A percentile compares a stretch with the other conserved stretches of the same genome.
These are phyloP conservation scores for Globisporangium takayamanum DNA, from an alignment of 352 stramenopile species.

Conservation along the genomic window DNA sequence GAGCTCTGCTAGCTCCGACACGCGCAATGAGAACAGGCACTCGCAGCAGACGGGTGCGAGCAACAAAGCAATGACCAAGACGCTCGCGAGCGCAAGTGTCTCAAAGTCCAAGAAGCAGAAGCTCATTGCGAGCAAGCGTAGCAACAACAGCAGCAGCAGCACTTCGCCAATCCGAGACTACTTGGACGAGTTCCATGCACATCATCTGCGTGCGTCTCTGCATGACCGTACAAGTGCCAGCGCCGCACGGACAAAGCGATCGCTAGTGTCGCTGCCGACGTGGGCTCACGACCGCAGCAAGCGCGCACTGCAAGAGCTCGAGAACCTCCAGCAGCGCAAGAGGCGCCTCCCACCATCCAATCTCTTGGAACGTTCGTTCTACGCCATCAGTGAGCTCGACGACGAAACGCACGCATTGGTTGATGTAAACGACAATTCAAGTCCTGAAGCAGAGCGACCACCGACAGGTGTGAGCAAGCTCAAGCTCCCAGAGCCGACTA, in stretches of 20 bases:
- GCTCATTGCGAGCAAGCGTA: neutral
- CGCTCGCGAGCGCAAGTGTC: neutral
- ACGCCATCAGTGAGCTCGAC: neutral
- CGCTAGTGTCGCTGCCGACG: constrained; percentile 29
- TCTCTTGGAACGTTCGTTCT: neutral
- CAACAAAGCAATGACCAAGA: neutral
- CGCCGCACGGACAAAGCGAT: constrained; percentile 13
- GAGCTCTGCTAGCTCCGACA: neutral
- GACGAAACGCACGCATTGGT: neutral
- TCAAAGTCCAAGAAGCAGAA: neutral
- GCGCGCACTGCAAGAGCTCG: constrained; percentile 50
- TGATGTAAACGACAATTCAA: neutral
- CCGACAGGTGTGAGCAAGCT: neutral
- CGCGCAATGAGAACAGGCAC: neutral
- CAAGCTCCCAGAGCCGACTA: constrained; percentile 4
- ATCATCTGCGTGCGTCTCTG: constrained; percentile 5
- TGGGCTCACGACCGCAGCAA: constrained; percentile 71
- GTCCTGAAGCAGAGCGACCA: neutral
- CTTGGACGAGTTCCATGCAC: constrained; percentile 6
- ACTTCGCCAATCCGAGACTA: constrained; percentile 4
- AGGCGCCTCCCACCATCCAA: constrained; percentile 8
- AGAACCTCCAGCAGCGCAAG: constrained; percentile 20
- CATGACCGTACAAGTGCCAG: neutral
- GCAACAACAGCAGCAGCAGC: neutral
- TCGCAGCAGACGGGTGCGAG: neutral